Conservation (phyloP, 2,329 filamentous ascomycete species). For the Apiospora aurea region DNA sequence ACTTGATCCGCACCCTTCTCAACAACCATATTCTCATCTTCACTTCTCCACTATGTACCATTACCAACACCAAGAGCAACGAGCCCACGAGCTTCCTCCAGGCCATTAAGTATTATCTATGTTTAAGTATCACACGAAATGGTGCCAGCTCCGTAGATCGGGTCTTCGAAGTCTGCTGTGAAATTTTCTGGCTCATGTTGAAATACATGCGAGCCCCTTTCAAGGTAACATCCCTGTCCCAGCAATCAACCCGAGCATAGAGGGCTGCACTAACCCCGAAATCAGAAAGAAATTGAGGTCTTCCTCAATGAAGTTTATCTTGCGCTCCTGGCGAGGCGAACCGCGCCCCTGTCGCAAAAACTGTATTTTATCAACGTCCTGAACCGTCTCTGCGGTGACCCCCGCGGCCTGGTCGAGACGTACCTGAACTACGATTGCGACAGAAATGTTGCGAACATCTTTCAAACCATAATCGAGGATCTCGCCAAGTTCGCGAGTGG, state of each 20-base stretch:
- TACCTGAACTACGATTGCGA: constrained; percentile 99
- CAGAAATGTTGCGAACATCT: constrained; percentile 94
- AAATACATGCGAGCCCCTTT: constrained; percentile 92
- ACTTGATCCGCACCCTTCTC: constrained; percentile 92
- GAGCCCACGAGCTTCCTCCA: constrained; percentile 91
- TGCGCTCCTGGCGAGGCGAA: constrained; percentile 86
- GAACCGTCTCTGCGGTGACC: constrained; percentile 83
- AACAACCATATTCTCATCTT: constrained; percentile 95
- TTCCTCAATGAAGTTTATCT: constrained; percentile 98
- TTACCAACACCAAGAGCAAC: constrained; percentile 87
- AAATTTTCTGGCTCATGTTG: constrained; percentile 98
- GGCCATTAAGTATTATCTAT: constrained; percentile 96
- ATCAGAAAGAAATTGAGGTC: constrained; percentile 92
- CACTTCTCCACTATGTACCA: constrained; percentile 88
- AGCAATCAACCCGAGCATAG: neutral
- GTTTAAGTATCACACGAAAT: constrained; percentile 92
- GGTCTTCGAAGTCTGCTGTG: constrained; percentile 94
- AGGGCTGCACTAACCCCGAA: neutral
- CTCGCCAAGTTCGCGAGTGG: constrained; percentile 85
- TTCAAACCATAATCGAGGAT: constrained; percentile 93
- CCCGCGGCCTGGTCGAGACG: constrained; percentile 87
- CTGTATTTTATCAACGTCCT: constrained; percentile 88
- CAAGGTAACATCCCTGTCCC: constrained; percentile 67
- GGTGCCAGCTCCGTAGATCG: constrained; percentile 90
- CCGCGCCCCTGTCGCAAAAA: constrained; percentile 88